Base-by-base conservation (phyloP, 1,284 basidiomycete species). In the Apiotrichum siamense region DNA sequence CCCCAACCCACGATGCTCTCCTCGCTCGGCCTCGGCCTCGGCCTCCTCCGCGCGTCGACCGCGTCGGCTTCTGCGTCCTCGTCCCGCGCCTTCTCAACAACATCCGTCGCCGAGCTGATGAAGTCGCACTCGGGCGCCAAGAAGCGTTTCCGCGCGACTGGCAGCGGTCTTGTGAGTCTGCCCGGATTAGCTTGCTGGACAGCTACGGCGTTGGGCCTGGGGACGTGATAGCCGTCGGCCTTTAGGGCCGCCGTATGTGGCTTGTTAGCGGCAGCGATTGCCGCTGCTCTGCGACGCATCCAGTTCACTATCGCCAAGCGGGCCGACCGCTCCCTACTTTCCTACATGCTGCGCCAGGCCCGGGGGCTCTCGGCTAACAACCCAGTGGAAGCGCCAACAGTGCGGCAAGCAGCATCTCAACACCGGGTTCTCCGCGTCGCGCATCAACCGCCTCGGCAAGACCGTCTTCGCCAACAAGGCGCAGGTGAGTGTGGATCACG, bases 321-420 rank as follows among this genome's bases (percentile, higher is more conserved):
- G n/a, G n/a, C n/a, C n/a, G n/a, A n/a, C n/a, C n/a, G n/a, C n/a
- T n/a, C n/a, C 21, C 20, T 38, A 2, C n/a, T 37, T 11, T 23
- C n/a, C n/a, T n/a, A n/a, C n/a, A n/a, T n/a, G n/a, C n/a, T n/a
- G n/a, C n/a, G n/a, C n/a, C n/a, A n/a, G n/a, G n/a, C n/a, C n/a
- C n/a, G n/a, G n/a, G n/a, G n/a, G n/a, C n/a, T n/a, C n/a, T n/a
- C n/a, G n/a, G n/a, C 44, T 36, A 10, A 45, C 44, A 20, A 1
- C 3, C 1, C 44, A 45, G 44, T 45, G 12, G 13, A 45, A 45
- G 44, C 44, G 44, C 24, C 57, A 53, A 15, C 63, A 67, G 61
- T 60, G 62, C 0, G 67, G 67, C 15, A 69, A 69, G 57, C 48
- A 58, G 27, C 67, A 69, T 55, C 51, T 69, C 32, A 69, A 69